Base-by-base conservation (phyloP, 2,329 filamentous ascomycete genomes). In the Hortaea werneckii region DNA sequence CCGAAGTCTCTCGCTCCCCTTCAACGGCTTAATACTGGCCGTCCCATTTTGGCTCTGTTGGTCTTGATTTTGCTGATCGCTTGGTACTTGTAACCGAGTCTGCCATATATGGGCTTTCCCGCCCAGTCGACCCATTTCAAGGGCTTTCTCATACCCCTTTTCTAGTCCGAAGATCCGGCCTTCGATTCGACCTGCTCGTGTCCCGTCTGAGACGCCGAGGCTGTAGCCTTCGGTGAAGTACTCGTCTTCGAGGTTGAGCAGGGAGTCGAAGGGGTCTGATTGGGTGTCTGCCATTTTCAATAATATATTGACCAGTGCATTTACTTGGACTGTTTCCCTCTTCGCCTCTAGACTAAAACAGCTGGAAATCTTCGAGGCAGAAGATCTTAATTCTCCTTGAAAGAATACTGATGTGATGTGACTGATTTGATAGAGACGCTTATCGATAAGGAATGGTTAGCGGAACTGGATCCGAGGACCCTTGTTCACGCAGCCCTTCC, bases 81-180 rank as follows among this genome's bases (percentile, higher is more conserved):
- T 29, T 37, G 40, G 20, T 38, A 30, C 37, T 6, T 28, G 40
- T 8, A 43, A 29, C 44, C 88, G 75, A 49, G 85, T 84, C 9
- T 82, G 80, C 89, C 90, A 96, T n/a, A 96, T 74, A 26, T 85
- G 68, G 10, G 87, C 80, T 58, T 80, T 82, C 39, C 87, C 86
- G 56, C 90, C 83, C 29, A 96, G 67, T 48, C 76, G 75, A 2
- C 90, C 90, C 64, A 87, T 78, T 51, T 87, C 82, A 37, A 85
- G 62, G 60, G 94, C 95, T 67, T 95, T 96, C 58, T 95, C 87
- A 57, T 92, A 96, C 0, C 89, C 90, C 53, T 89, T 92, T 63
- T 94, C 85, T 37, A 96, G 78, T 0, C 90, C 92, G 61, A 96
- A 87, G 13, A 87, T 79, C 43, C 88, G 85, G 50, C 92, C 92